Evolutionary conservation across 208 protist species (phyloP).

Genomic region (Trypanosoma platydactyli): DNA sequence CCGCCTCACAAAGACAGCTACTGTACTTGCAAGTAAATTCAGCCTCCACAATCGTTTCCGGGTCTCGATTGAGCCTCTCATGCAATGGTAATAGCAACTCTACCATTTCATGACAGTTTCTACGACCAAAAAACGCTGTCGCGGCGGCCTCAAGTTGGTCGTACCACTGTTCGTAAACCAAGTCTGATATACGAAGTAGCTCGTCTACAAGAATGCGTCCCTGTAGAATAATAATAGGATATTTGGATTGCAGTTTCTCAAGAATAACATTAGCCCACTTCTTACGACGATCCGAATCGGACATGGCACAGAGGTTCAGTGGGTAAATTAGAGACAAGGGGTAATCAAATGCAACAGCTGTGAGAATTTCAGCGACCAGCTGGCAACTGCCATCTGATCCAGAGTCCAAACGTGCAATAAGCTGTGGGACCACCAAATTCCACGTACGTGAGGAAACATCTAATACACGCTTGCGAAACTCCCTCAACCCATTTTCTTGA

Average conservation of each 20-base stretch:
- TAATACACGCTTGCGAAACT: constrained; percentile 90
- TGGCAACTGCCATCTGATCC: constrained; percentile 86
- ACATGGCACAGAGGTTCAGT: constrained; percentile 96
- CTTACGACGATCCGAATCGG: constrained; percentile 72
- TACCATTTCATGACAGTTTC: constrained; percentile 86
- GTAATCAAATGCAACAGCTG: constrained; percentile 94
- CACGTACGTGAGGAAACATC: constrained; percentile 96
- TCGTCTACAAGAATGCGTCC: constrained; percentile 95
- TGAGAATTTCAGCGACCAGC: constrained; percentile 94
- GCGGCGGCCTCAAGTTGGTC: constrained; percentile 95
- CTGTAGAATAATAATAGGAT: constrained; percentile 87
- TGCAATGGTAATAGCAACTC: constrained; percentile 91
- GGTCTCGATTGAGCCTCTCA: constrained; percentile 90
- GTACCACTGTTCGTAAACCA: constrained; percentile 95
- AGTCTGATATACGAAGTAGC: constrained; percentile 96
- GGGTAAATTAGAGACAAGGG: constrained; percentile 99
- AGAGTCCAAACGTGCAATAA: constrained; percentile 98
- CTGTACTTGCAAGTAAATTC: constrained; percentile 90
- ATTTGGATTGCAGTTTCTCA: constrained; percentile 60
- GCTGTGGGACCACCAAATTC: constrained; percentile 98
- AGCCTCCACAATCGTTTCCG: constrained; percentile 94
- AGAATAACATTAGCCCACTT: constrained; percentile 73
- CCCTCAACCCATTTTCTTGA: constrained; percentile 60
- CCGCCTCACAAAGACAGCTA: constrained; percentile 55
- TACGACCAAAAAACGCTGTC: constrained; percentile 94